Base-by-base conservation (phyloP, 495 filamentous ascomycete genomes). In the Penicillium psychrofluorescens region DNA sequence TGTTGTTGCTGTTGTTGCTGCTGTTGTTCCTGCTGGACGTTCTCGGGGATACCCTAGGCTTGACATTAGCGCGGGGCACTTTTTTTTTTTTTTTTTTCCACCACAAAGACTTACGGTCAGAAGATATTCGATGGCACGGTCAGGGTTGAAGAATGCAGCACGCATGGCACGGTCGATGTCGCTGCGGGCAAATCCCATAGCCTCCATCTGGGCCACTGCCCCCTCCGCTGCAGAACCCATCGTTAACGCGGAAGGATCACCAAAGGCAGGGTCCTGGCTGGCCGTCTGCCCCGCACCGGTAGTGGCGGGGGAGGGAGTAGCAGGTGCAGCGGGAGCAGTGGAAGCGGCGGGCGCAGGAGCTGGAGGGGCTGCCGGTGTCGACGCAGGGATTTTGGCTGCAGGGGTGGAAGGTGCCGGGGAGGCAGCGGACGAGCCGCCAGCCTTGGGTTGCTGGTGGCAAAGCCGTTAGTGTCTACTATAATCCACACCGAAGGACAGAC, bases 111-210 rank as follows among this genome's bases (percentile, higher is more conserved):
- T 67, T 65, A 95, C 90, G 44, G 68, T 94, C 50, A 98, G 62
- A 4, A 98, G 78, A 54, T 96, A 98, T 62, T 98, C 92, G 32
- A 98, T 90, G 28, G 92, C 92, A 64, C 92, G 88, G 55, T 98
- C 90, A 3, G 91, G 90, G 71, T 97, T 98, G 72, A 81, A 92
- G 63, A 85, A 98, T 6, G 92, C 92, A 52, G 92, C 92, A 49
- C 92, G 83, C 83, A 98, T 91, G 33, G 92, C 92, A 46, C 83
- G 80, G 47, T 95, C 88, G 48, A 95, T 95, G 53, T 94, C 85
- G 13, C 80, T 71, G 53, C 90, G 71, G 38, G 84, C 76, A 53
- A 97, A 98, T 4, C 92, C 92, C 92, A 98, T 98, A 40, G 79
- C 80, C 68, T 95, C 89, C 88, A 98, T 95, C 59, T 90, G 87